Percentiles rank a stretch among this genome's conserved stretches.
phyloP scores from a whole-genome alignment of 345 rosid genomes.

The Murraya paniculata region DNA sequence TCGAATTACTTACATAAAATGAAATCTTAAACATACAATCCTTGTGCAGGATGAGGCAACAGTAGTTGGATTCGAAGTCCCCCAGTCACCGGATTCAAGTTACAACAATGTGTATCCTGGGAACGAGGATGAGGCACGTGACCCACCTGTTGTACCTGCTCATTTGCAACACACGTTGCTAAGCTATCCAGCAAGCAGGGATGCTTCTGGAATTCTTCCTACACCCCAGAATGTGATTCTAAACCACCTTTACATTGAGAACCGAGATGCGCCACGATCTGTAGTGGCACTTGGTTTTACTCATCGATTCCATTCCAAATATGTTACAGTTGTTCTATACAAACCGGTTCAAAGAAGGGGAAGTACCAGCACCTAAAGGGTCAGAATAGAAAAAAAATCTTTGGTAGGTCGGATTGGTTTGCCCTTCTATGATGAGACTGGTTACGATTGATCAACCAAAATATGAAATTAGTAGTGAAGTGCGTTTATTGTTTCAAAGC shows the following conservation, averaged over 20 bases:
- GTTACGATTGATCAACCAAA: slow-evolving; percentile 16
- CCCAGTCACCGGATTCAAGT: slow-evolving; percentile 87
- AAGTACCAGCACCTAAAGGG: slow-evolving; percentile 43
- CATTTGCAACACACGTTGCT: slow-evolving; percentile 73
- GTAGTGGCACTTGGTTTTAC: slow-evolving; percentile 93
- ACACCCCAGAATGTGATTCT: slow-evolving; percentile 63
- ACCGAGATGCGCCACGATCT: slow-evolving; percentile 76
- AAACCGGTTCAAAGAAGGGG: slow-evolving; percentile 81
- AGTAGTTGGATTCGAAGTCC: slow-evolving; percentile 86
- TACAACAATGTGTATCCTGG: slow-evolving; percentile 66
- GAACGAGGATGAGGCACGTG: slow-evolving; percentile 77
- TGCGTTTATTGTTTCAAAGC: slow-evolving; percentile 20
- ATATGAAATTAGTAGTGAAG: slow-evolving; percentile 18
- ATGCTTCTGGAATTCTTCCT: slow-evolving; percentile 43
- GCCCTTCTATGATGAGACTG: slow-evolving; percentile 19
- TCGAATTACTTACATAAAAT: background rate
- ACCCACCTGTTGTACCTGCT: slow-evolving; percentile 79
- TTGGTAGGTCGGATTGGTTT: slow-evolving; percentile 12
- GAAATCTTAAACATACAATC: slow-evolving; percentile 9
- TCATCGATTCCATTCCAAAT: slow-evolving; percentile 86
- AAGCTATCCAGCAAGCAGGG: slow-evolving; percentile 47
- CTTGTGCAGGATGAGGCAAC: slow-evolving; percentile 66
- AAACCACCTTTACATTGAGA: slow-evolving; percentile 93
- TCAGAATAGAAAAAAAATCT: slow-evolving; percentile 12
- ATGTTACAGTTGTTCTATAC: slow-evolving; percentile 89